A percentile compares a stretch with the other conserved stretches of the same genome.
Evolutionary conservation across 2,329 filamentous ascomycete species (phyloP).

Genomic region (Fulvia fulva): DNA sequence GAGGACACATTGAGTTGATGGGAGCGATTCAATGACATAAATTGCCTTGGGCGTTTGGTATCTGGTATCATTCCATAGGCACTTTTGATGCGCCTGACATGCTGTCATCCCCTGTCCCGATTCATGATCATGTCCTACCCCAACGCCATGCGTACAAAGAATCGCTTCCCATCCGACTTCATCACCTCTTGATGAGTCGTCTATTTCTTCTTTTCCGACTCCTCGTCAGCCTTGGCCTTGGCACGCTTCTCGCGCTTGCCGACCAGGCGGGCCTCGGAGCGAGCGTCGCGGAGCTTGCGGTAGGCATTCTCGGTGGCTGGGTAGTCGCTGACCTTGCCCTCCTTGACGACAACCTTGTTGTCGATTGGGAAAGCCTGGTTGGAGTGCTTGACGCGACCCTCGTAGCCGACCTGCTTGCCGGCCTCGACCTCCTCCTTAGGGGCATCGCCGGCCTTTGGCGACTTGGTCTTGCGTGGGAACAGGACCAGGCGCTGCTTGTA

Average conservation of each 20-base stretch:
- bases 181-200: conserved; percentile 9
- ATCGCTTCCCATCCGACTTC: conserved; percentile 18
- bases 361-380: conserved; percentile 65
- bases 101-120: conserved; percentile 16
- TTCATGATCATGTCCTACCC: conserved; percentile 14
- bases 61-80: conserved; percentile 20
- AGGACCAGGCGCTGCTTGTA: conserved; percentile 96
- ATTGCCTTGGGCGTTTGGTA: conserved; percentile 20
- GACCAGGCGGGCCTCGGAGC: conserved; percentile 74
- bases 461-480: conserved; percentile 92
- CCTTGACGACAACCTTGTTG: conserved; percentile 69
- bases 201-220: conserved; percentile 78
- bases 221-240: conserved; percentile 81
- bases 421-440: conserved; percentile 77
- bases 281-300: conserved; percentile 76
- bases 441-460: conserved; percentile 89
- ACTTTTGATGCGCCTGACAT: conserved; percentile 22
- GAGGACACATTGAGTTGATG: background rate
- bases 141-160: conserved; percentile 24
- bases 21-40: conserved; percentile 23
- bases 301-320: conserved; percentile 79
- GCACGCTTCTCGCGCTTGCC: conserved; percentile 91
- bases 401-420: conserved; percentile 53
- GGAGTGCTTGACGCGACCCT: conserved; percentile 41
- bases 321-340: conserved; percentile 69